Evolutionary conservation across 2,329 filamentous ascomycete genomes (phyloP), one percentile per base, ranked within the genome.

Genomic region (Hypoxylon sp.): DNA sequence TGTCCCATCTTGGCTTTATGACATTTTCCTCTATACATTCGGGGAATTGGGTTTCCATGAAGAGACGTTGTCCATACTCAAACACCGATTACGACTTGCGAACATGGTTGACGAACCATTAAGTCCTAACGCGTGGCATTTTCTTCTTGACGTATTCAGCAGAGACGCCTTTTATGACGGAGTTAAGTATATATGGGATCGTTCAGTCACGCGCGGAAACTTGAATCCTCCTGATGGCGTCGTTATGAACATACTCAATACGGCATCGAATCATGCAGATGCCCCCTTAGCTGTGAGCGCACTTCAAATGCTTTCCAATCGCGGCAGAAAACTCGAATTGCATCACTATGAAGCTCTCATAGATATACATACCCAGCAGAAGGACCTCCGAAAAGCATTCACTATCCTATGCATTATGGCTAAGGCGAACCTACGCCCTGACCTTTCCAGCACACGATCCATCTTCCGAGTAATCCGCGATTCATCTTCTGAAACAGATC

Each of bases 321-420:
- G 88, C 22, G 83, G 83, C 12, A 84, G 85, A 1, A 82, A 84
- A 40, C 82, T 93, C 36, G 81, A 84, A 7, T 78, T 85, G 4
- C 84, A 91, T 66, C 93, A 97, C 75, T 97, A 96, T 78, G 93
- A 96, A 76, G 85, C 90, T 26, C 83, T 97, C 26, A 81, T 94
- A 5, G 88, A 92, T 61, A 85, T 91, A 3, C 93, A 96, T 73
- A 82, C 88, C 9, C 80, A 81, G 2, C 73, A 76, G 2, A 82
- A 83, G 1, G 88, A 96, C 68, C 73, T 95, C 6, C 78, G 80
- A 22, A 87, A 88, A 24, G 91, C 91, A 0, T 83, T 97, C 33
- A 85, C 87, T 40, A 84, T 91, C 1, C 81, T 97, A 14, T 87
- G 87, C 69, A 89, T 93, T 74, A 96, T 97, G 90, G 80, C 86